Base-by-base conservation (phyloP, 495 filamentous ascomycete genomes). In the Pyrenula massariospora region DNA sequence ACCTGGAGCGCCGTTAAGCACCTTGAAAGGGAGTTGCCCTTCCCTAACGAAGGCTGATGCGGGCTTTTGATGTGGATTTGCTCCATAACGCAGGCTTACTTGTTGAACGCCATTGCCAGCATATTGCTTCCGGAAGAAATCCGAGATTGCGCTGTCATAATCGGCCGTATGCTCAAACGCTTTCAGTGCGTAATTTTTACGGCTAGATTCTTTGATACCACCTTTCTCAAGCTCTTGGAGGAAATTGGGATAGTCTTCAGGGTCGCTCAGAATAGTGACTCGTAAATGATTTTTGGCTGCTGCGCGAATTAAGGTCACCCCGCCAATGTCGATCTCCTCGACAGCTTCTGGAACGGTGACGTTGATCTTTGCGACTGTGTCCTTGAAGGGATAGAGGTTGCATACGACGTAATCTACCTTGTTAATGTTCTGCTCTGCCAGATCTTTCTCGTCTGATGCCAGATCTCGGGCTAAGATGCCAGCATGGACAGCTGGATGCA, bases 371-470 rank as follows among this genome's bases (percentile, higher is more conserved):
- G 91, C 86, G 57, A 97, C 82, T 51, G 94, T 96, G 65, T 96
- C 90, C 77, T 96, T 95, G 82, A 98, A 97, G 12, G 91, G 91
- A 70, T 96, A 97, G 22, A 98, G 78, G 74, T 98, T 98, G 85
- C 93, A 97, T 65, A 97, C 86, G 58, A 97, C 91, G 66, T 86
- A 98, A 80, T 97, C 91, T 50, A 98, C 89, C 77, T 96, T 97
- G 73, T 86, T 77, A 66, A 98, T 98, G 73, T 90, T 95, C 75
- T 96, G 90, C 68, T 93, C 87, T 42, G 92, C 89, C 36, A 98
- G 85, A 67, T 98, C 93, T 72, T 94, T 90, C 76, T 95, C 87
- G 70, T 98, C 93, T 24, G 90, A 88, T 55, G 84, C 88, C 54
- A 95, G 84, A 68, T 96, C 83, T 58, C 92, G 86, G 51, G 94